Conservation (phyloP, 2,329 filamentous ascomycete species). For the Epichloe brachyelytri region DNA sequence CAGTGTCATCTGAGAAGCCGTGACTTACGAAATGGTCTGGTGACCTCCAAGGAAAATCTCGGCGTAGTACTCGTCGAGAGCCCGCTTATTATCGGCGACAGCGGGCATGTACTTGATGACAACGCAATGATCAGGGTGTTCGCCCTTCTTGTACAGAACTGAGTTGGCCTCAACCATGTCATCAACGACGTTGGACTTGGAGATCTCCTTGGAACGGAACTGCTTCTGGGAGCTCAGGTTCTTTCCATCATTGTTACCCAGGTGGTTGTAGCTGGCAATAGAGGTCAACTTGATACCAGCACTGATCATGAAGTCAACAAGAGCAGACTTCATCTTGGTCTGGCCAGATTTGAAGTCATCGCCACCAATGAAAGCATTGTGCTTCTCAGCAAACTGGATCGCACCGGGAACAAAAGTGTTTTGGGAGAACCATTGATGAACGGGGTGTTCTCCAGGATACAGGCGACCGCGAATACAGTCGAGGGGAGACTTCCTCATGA, state of each 20-base stretch:
- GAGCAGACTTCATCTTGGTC: conserved; percentile 99
- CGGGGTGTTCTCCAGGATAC: conserved; percentile 74
- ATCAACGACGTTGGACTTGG: conserved; percentile 97
- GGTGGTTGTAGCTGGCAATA: conserved; percentile 97
- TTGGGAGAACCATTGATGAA: conserved; percentile 99
- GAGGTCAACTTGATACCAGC: conserved; percentile 98
- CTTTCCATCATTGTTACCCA: conserved; percentile 98
- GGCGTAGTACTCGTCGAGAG: conserved; percentile 96
- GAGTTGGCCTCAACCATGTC: conserved; percentile 97
- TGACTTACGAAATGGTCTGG: conserved; percentile 77
- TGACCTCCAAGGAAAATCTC: conserved; percentile 99
- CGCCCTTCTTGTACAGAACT: conserved; percentile 78
- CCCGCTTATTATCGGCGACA: conserved; percentile 97
- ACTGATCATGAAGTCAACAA: conserved; percentile 97
- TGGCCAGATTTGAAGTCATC: conserved; percentile 99
- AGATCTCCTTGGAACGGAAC: conserved; percentile 99
- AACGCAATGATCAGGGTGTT: conserved; percentile 95
- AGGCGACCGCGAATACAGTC: conserved; percentile 90
- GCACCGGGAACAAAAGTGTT: conserved; percentile 97
- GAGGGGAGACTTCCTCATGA: conserved; percentile 85
- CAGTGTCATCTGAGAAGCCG: background rate
- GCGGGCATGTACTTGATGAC: conserved; percentile 99
- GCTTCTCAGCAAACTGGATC: conserved; percentile 75
- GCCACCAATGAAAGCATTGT: conserved; percentile 84
- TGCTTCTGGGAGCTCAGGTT: conserved; percentile 95